Conservation (phyloP, 1,139 yeast genomes). For the Yamadazyma kanchanaburiensis region DNA sequence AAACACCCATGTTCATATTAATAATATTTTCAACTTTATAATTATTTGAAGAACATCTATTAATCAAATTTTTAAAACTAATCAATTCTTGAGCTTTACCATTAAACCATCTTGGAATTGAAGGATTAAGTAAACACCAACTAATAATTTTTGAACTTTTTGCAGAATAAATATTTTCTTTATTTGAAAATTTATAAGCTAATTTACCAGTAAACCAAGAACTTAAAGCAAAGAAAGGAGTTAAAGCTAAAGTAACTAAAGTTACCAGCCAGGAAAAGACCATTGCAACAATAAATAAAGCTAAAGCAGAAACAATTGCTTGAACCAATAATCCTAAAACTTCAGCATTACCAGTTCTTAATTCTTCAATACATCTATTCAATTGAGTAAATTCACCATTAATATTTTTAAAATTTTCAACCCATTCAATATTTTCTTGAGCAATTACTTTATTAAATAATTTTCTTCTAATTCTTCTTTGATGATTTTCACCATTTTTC, state of each 20-base stretch:
- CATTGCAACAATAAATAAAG: conserved; percentile 66
- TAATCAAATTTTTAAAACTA: conserved; percentile 39
- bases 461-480: conserved; percentile 49
- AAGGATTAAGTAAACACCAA: conserved; percentile 65
- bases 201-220: conserved; percentile 51
- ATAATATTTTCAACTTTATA: conserved; percentile 45
- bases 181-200: conserved; percentile 47
- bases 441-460: conserved; percentile 11
- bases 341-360: conserved; percentile 68
- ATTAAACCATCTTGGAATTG: conserved; percentile 59
- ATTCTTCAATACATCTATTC: conserved; percentile 76
- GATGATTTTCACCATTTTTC: conserved; percentile 71
- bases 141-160: conserved; percentile 59
- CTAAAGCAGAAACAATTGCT: conserved; percentile 48
- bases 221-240: conserved; percentile 60
- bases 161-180: conserved; percentile 57
- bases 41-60: conserved; percentile 46
- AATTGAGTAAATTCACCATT: conserved; percentile 65
- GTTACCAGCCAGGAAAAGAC: conserved; percentile 83
- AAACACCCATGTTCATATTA: conserved; percentile 54
- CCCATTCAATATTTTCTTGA: conserved; percentile 44
- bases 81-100: conserved; percentile 52
- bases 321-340: conserved; percentile 57
- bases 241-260: conserved; percentile 62
- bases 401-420: conserved; percentile 50